These are phyloP conservation scores for Zymoseptoria pseudotritici DNA, from an alignment of 2,329 filamentous ascomycete genomes.

Conservation along the genomic window DNA sequence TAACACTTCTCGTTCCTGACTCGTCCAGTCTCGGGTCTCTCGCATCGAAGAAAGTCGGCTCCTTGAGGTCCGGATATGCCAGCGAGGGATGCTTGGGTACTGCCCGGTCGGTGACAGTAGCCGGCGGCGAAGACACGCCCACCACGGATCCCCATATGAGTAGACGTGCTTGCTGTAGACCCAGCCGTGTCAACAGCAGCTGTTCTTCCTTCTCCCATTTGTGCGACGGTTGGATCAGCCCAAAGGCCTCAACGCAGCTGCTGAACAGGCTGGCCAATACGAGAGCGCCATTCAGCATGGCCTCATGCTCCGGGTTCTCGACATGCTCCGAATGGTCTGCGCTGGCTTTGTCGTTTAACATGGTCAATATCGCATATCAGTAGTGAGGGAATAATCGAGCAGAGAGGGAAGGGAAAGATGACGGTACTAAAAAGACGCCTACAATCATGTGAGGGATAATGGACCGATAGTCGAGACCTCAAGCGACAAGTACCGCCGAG, in stretches of 20 bases:
- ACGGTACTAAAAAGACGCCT: background rate
- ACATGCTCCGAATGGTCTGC: constrained; percentile 19
- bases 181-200: constrained; percentile 36
- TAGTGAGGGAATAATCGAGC: background rate
- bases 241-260: constrained; percentile 42
- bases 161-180: constrained; percentile 41
- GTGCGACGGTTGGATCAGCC: constrained; percentile 37
- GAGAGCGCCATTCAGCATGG: constrained; percentile 33
- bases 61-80: constrained; percentile 38
- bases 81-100: constrained; percentile 38
- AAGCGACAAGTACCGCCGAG: background rate
- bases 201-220: constrained; percentile 38
- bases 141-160: constrained; percentile 44
- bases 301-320: constrained; percentile 23
- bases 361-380: constrained; percentile 4
- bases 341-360: constrained; percentile 16
- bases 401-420: background rate
- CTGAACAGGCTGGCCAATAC: constrained; percentile 41
- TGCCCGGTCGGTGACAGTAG: constrained; percentile 37
- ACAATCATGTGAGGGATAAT: background rate
- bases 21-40: constrained; percentile 39
- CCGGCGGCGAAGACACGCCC: constrained; percentile 39
- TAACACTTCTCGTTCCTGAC: constrained; percentile 28
- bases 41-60: constrained; percentile 39
- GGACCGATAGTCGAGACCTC: background rate